Base-by-base conservation (phyloP, 495 filamentous ascomycete species). In the Hyaloscypha bicolor region DNA sequence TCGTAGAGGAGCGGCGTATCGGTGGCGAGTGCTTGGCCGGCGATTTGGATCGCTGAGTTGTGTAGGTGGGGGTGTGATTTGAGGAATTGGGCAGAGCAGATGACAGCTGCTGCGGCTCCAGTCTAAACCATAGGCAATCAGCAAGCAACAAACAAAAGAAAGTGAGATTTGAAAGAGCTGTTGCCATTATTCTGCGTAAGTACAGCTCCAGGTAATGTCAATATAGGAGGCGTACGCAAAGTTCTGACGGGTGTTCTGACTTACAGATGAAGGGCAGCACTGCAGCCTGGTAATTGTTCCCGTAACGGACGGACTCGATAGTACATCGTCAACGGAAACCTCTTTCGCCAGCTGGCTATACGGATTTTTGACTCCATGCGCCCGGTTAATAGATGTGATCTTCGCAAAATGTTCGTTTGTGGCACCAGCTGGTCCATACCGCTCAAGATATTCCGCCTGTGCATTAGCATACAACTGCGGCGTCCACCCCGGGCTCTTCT, bases 381-480 rank as follows among this genome's bases (percentile, higher is more conserved):
- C 85, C 76, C 97, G 94, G 81, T 96, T 97, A 73, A 97, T 80
- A 67, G 94, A 88, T 22, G 87, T 93, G 70, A 98, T 97, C 78
- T 97, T 93, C 16, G 89, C 94, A 76, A 97, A 97, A 82, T 97
- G 93, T 69, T 90, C 88, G n/a, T 82, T 70, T 64, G 80, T 91
- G 64, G 93, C 93, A 33, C 93, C 94, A 78, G 32, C 22, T 6
- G 25, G 62, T 48, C 68, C 87, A 65, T 78, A 93, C 88, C 91
- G 94, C 81, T 97, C 92, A 83, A 96, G 97, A 73, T 98, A 97
- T 77, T 97, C 94, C 32, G 87, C 76, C 32, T 93, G 94, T 2
- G 94, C 94, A 71, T 98, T 98, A 9, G 93, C 94, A 74, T 97
- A 98, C 82, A 96, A 86, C 79, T 98, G 94, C 0, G 93, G 93